These are phyloP conservation scores for Candida quercuum DNA, from an alignment of 805 yeast genomes.

Conservation along the genomic window DNA sequence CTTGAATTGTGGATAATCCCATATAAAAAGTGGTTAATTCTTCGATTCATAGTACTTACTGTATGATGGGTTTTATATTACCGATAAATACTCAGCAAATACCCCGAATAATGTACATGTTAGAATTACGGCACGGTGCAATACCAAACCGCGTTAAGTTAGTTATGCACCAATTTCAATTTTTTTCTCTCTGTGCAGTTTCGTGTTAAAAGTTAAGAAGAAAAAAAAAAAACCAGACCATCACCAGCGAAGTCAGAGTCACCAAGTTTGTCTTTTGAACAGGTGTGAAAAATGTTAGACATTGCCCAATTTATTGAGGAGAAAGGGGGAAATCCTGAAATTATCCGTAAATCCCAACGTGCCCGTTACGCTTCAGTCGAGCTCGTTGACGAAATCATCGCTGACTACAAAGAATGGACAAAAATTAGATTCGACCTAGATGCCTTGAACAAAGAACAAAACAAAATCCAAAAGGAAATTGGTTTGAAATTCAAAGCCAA, in stretches of 20 bases:
- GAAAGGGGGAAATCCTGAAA: slow-evolving; percentile 94
- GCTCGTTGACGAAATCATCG: slow-evolving; percentile 90
- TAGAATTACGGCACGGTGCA: too few species aligned
- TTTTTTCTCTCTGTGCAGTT: too few species aligned
- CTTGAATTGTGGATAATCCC: too few species aligned
- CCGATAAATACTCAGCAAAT: too few species aligned
- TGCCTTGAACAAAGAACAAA: slow-evolving; percentile 80
- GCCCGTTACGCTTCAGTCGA: slow-evolving; percentile 96
- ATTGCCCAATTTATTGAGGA: slow-evolving; percentile 88
- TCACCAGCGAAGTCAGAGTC: too few species aligned
- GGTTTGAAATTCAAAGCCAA: slow-evolving; percentile 90
- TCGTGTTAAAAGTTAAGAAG: too few species aligned
- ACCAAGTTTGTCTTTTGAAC: too few species aligned
- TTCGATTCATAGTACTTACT: too few species aligned
- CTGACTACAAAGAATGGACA: slow-evolving; percentile 90
- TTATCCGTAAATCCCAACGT: slow-evolving; percentile 79
- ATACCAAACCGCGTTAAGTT: too few species aligned
- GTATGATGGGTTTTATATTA: too few species aligned
- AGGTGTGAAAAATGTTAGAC: slow-evolving; percentile 81
- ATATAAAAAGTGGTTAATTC: too few species aligned
- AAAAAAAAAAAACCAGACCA: neutral
- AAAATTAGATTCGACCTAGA: slow-evolving; percentile 85
- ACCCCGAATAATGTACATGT: too few species aligned
- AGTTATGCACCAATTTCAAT: neutral
- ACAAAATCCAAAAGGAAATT: slow-evolving; percentile 87